Evolutionary conservation across 306 rosid genomes (phyloP).

Genomic region (Quercus engelmannii): DNA sequence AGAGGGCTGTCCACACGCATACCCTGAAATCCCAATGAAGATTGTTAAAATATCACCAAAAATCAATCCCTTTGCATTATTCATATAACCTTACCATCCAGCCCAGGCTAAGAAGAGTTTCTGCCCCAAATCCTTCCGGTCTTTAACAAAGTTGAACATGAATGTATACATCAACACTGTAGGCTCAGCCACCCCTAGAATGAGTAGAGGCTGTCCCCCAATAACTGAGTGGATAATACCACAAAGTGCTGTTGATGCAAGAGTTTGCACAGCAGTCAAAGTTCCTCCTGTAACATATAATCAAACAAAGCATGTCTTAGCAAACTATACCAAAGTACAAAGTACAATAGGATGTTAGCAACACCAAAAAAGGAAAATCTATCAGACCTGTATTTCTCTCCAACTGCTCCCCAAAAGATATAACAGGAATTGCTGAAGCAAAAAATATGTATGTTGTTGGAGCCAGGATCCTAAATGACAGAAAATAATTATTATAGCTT

Average conservation of each 20-base stretch:
- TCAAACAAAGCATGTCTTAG: constrained; percentile 32
- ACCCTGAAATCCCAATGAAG: constrained; percentile 57
- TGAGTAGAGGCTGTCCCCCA: constrained; percentile 97
- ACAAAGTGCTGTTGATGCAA: constrained; percentile 89
- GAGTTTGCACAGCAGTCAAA: constrained; percentile 96
- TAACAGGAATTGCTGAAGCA: constrained; percentile 96
- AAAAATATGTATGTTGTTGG: constrained; percentile 96
- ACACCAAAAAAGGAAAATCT: constrained; percentile 14
- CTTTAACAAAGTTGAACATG: constrained; percentile 83
- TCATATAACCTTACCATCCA: constrained; percentile 62
- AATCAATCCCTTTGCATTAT: constrained; percentile 1
- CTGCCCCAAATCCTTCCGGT: constrained; percentile 83
- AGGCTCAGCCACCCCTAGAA: constrained; percentile 96
- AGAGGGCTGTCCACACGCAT: constrained; percentile 84
- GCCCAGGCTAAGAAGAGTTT: constrained; percentile 86
- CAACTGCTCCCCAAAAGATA: constrained; percentile 95
- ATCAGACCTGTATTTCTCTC: constrained; percentile 71
- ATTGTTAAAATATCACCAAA: constrained; percentile 14
- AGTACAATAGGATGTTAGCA: constrained; percentile 11
- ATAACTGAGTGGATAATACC: constrained; percentile 80
- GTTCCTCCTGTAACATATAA: constrained; percentile 62
- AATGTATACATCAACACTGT: constrained; percentile 95
- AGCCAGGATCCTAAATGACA: constrained; percentile 75
- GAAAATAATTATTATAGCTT: constrained; percentile 16
- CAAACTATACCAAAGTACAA: constrained; percentile 20